Percentiles rank a stretch among this genome's conserved stretches.
These are phyloP conservation scores for Leishmania turanica DNA, from an alignment of 208 protist species.

Conservation along the genomic window DNA sequence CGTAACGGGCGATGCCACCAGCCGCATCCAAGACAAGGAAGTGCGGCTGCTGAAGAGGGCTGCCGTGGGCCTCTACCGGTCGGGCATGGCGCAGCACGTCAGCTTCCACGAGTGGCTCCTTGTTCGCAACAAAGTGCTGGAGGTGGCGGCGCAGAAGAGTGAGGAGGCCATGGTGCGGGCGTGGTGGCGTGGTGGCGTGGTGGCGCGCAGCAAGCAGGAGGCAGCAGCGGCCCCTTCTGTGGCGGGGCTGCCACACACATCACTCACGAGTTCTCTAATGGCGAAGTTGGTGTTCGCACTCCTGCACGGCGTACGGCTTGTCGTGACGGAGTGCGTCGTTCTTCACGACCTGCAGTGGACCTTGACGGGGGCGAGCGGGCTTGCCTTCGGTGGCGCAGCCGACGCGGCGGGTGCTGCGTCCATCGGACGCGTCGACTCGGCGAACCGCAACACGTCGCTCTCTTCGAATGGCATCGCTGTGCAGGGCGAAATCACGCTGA, in stretches of 20 bases:
- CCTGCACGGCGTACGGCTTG: constrained; percentile 18
- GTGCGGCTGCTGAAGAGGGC: constrained; percentile 20
- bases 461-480: neutral
- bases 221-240: neutral
- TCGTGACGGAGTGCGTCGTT: constrained; percentile 17
- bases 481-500: constrained; percentile 21
- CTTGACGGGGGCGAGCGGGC: neutral
- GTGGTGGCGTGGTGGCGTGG: constrained; percentile 14
- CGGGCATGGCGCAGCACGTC: constrained; percentile 10
- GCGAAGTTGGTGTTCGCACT: constrained; percentile 8
- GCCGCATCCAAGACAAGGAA: neutral
- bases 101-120: constrained; percentile 37
- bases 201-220: neutral
- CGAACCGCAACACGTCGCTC: neutral
- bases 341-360: constrained; percentile 11
- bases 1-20: neutral
- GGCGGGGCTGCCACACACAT: constrained; percentile 3
- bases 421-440: neutral
- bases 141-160: neutral
- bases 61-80: constrained; percentile 5
- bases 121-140: constrained; percentile 9
- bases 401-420: neutral
- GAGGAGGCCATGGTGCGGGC: constrained; percentile 18
- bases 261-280: neutral
- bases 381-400: neutral